phyloP scores from a whole-genome alignment of 78 protist species.

The Speleostelium caveatum region DNA sequence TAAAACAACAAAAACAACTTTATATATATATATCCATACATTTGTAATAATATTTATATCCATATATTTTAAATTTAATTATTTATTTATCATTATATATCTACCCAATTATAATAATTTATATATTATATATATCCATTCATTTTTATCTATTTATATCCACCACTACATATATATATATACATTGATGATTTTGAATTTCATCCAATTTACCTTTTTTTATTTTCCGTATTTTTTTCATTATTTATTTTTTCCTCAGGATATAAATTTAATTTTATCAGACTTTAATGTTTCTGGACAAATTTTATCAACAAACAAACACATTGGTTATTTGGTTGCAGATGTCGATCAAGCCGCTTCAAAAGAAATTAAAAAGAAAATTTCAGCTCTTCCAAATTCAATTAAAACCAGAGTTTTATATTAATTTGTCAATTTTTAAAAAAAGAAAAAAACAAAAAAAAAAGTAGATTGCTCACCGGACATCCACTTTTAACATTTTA shows the following conservation, averaged over 20 bases:
- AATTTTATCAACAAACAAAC: constrained; percentile 72
- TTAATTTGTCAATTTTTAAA: too few relatives aligned
- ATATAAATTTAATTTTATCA: constrained; percentile 80
- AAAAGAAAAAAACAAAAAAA: too few relatives aligned
- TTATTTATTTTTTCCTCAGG: constrained; percentile 21
- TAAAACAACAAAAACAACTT: background rate
- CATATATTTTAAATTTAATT: background rate
- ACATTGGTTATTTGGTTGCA: constrained; percentile 87
- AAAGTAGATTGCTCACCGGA: too few relatives aligned
- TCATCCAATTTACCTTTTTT: background rate
- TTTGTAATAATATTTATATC: background rate
- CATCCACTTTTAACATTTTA: too few relatives aligned
- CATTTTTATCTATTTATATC: background rate
- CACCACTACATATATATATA: background rate
- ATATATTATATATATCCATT: background rate
- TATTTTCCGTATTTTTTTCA: background rate
- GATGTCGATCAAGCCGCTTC: constrained; percentile 83
- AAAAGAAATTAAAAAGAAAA: constrained; percentile 82
- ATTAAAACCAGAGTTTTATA: constrained; percentile 86
- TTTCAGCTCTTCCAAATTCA: constrained; percentile 76
- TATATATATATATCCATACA: too few relatives aligned
- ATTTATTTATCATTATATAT: background rate
- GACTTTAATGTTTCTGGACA: constrained; percentile 84
- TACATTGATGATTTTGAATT: background rate
- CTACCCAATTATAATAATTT: background rate